phyloP scores from a whole-genome alignment of 148 eudicot species.

The Dysphania ambrosioides region DNA sequence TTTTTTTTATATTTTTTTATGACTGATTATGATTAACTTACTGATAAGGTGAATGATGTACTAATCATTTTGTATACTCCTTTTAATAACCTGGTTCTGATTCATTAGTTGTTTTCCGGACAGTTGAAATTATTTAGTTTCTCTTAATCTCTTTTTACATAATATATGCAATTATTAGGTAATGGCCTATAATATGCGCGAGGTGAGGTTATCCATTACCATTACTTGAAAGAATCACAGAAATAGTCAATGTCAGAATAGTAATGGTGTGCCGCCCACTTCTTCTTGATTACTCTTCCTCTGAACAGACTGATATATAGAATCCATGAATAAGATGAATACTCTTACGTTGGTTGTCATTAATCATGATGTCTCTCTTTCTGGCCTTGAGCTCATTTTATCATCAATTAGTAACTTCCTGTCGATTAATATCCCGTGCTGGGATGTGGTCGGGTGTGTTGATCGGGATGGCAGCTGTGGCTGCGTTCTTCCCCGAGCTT shows the following conservation, averaged over 20 bases:
- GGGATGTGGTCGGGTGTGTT: constrained; percentile 31
- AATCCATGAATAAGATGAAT: not conserved
- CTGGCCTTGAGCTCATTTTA: constrained; percentile 10
- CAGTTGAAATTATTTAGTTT: not conserved
- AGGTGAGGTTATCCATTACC: constrained; percentile 25
- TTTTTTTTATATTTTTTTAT: too few species aligned
- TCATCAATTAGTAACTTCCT: constrained; percentile 1
- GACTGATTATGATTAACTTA: not conserved
- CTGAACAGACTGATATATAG: not conserved
- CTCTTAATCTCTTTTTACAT: not conserved
- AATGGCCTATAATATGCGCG: not conserved
- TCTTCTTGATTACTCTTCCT: not conserved
- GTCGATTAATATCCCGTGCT: constrained; percentile 13
- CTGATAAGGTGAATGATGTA: not conserved
- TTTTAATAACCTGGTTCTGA: not conserved
- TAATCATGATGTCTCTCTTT: constrained; percentile 21
- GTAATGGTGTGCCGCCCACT: not conserved
- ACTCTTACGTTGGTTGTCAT: not conserved
- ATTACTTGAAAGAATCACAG: not conserved
- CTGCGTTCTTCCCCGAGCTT: constrained; percentile 31
- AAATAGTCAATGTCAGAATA: constrained; percentile 8
- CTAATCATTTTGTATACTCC: too few species aligned
- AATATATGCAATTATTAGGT: not conserved
- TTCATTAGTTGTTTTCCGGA: not conserved
- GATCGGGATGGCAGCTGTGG: constrained; percentile 25